phyloP scores from a whole-genome alignment of 2,329 filamentous ascomycete genomes.

The Cercospora citrullina region DNA sequence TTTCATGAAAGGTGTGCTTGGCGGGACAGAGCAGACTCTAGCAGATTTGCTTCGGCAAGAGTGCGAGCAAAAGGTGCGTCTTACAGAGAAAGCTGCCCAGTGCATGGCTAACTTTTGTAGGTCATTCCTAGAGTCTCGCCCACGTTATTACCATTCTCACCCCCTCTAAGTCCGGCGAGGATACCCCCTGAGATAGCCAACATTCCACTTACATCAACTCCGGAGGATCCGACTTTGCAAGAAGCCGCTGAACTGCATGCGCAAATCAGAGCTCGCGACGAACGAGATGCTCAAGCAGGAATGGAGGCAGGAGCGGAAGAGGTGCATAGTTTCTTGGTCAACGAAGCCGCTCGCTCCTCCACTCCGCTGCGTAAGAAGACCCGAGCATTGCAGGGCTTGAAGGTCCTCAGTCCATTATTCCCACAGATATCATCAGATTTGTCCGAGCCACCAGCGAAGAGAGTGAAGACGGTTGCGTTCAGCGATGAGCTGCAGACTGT shows the following conservation, averaged over 20 bases:
- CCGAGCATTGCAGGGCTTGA: constrained; percentile 40
- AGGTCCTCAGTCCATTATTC: constrained; percentile 51
- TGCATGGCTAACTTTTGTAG: constrained; percentile 34
- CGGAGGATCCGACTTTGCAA: constrained; percentile 33
- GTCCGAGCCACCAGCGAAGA: constrained; percentile 42
- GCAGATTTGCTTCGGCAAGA: constrained; percentile 20
- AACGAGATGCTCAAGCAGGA: constrained; percentile 24
- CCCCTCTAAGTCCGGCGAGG: constrained; percentile 40
- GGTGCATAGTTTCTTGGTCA: neutral
- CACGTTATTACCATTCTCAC: constrained; percentile 50
- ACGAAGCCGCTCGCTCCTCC: constrained; percentile 18
- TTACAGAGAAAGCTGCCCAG: neutral
- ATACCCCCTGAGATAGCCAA: constrained; percentile 20
- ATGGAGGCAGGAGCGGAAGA: constrained; percentile 11
- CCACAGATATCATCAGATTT: constrained; percentile 38
- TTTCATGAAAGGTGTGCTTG: constrained; percentile 41
- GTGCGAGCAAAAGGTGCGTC: constrained; percentile 32
- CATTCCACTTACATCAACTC: constrained; percentile 38
- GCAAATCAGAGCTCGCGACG: constrained; percentile 37
- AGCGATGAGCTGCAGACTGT: constrained; percentile 40
- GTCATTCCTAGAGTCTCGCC: constrained; percentile 43
- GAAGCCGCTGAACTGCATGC: constrained; percentile 33
- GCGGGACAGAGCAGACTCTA: constrained; percentile 25
- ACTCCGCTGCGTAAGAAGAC: constrained; percentile 40
- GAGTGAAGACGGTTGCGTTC: constrained; percentile 45